Percentiles rank a stretch among this genome's conserved stretches.
These are phyloP conservation scores for Coniochaeta prunicola DNA, from an alignment of 2,329 filamentous ascomycete genomes.

Conservation along the genomic window DNA sequence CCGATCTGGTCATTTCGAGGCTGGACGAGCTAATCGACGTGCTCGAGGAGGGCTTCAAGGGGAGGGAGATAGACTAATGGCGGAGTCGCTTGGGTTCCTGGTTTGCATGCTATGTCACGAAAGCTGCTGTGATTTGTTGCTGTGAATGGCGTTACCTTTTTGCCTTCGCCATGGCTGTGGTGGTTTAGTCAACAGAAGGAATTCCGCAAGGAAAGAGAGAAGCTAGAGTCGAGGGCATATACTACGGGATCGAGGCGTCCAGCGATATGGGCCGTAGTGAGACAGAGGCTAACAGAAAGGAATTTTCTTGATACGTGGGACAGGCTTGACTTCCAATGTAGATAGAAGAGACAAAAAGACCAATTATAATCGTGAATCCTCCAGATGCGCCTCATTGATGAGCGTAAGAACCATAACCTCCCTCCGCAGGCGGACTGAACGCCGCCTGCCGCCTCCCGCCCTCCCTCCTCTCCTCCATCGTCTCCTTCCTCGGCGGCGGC, in stretches of 20 bases:
- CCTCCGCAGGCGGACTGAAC: slow-evolving; percentile 40
- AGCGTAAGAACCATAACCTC: slow-evolving; percentile 18
- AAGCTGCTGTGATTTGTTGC: too few species aligned
- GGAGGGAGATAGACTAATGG: slow-evolving; percentile 24
- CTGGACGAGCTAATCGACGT: slow-evolving; percentile 72
- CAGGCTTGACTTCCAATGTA: background rate
- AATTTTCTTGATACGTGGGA: background rate
- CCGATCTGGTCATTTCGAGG: slow-evolving; percentile 63
- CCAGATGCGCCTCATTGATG: slow-evolving; percentile 1
- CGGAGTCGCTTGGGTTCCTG: background rate
- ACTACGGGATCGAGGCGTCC: too few species aligned
- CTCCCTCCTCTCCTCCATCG: slow-evolving; percentile 39
- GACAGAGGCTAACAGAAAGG: background rate
- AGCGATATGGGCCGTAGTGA: background rate
- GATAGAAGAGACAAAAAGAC: background rate
- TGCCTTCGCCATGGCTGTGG: background rate
- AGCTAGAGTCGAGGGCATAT: slow-evolving; percentile 6
- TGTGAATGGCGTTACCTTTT: too few species aligned
- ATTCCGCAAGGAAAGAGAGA: background rate
- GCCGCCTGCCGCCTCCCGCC: slow-evolving; percentile 33
- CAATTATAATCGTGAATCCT: background rate
- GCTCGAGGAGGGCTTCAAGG: slow-evolving; percentile 67
- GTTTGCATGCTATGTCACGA: background rate
- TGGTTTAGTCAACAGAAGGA: background rate
- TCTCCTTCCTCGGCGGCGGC: slow-evolving; percentile 51